Base-by-base conservation (phyloP, 371 early-diverging fungal species). In the Mortierella sp. region DNA sequence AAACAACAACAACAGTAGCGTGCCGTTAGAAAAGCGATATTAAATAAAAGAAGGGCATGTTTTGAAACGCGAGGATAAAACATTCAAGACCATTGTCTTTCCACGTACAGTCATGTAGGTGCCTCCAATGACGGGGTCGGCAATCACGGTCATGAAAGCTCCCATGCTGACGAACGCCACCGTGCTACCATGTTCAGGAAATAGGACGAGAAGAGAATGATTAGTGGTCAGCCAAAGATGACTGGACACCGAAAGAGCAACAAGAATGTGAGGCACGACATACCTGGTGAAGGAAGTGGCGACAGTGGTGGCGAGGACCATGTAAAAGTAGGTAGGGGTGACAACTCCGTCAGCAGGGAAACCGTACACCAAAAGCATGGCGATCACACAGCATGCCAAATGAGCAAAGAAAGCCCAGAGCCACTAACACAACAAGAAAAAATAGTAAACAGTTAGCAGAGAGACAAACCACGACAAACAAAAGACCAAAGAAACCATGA, bases 51-150 rank as follows among this genome's bases (percentile, higher is more conserved):
- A 16, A 5, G 13, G 34, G 19, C 19, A 31, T 37, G 67, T 24
- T 24, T 0, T 71, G 31, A 44, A 37, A 76, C 73, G 55, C 50
- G 8, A 72, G 69, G 44, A 6, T 21, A 11, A 50, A 71, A 61
- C 8, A 69, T 5, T 1, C 2, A 40, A 2, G 43, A 40, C n/a
- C n/a, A n/a, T n/a, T n/a, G n/a, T 53, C 14, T 54, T 6, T 37
- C 14, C 21, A 74, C 89, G 89, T 90, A 94, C 94, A 24, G 99
- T 99, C 99, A 99, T 99, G 85, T 99, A 99, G 3, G 98, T 98
- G 13, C 98, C 98, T 54, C 98, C 99, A 76, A 99, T 98, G n/a
- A 94, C 82, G 3, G 99, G 99, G 84, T 99, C 99, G 4, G 97
- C 96, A 75, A 99, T 97, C 78, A 92, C 91, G 28, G 98, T 96